Conservation (phyloP, 2,329 filamentous ascomycete genomes). For the Arthrobotrys conoides region DNA sequence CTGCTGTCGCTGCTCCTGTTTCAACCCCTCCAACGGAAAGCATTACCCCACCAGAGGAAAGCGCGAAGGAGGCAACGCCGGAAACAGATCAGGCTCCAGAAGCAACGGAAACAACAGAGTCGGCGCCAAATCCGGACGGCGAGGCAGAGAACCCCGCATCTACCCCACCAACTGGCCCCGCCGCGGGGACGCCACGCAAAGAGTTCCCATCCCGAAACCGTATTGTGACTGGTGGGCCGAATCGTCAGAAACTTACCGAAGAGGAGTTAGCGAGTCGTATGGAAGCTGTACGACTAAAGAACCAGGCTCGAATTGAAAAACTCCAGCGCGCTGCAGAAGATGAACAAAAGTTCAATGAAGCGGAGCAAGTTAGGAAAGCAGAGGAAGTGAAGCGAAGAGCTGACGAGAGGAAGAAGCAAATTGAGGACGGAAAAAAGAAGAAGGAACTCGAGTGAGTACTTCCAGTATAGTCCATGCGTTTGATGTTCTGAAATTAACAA, state of each 20-base stretch:
- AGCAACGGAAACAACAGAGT: slow-evolving; percentile 20
- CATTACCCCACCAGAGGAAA: slow-evolving; percentile 37
- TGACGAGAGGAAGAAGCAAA: slow-evolving; percentile 72
- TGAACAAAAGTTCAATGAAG: slow-evolving; percentile 73
- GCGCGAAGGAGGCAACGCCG: not conserved
- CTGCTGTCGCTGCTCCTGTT: slow-evolving; percentile 14
- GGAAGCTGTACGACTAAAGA: slow-evolving; percentile 66
- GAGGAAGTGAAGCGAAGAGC: slow-evolving; percentile 73
- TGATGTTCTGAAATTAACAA: slow-evolving; percentile 5
- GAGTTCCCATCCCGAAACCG: slow-evolving; percentile 51
- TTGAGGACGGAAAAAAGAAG: slow-evolving; percentile 72
- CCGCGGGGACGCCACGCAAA: slow-evolving; percentile 41
- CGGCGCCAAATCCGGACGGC: slow-evolving; percentile 36
- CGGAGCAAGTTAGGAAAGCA: slow-evolving; percentile 74
- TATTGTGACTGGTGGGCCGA: slow-evolving; percentile 44
- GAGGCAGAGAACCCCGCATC: slow-evolving; percentile 18
- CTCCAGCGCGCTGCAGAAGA: slow-evolving; percentile 64
- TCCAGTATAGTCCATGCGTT: not conserved
- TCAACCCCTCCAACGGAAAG: slow-evolving; percentile 29
- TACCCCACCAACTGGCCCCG: slow-evolving; percentile 37
- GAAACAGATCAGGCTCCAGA: slow-evolving; percentile 25
- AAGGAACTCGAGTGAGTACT: slow-evolving; percentile 70
- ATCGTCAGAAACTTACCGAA: slow-evolving; percentile 70
- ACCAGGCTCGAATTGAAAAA: slow-evolving; percentile 63
- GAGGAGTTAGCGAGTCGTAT: slow-evolving; percentile 74